Evolutionary conservation across 768 basidiomycete genomes (phyloP).

Genomic region (Fistulinella prunicolor): DNA sequence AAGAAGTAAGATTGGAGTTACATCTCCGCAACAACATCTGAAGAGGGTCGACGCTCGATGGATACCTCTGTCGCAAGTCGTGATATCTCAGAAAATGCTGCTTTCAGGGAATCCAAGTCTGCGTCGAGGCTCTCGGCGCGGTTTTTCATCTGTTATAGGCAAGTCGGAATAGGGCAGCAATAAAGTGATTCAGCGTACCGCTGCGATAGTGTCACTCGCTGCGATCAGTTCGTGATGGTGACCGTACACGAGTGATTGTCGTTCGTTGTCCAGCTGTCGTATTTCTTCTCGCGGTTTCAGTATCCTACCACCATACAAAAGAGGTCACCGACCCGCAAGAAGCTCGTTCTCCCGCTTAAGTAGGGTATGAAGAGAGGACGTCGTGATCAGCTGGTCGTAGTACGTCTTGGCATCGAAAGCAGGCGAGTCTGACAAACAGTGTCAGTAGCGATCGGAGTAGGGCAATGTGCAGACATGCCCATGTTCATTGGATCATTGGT

Average conservation of each 20-base stretch:
- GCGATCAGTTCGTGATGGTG: slow-evolving; percentile 95
- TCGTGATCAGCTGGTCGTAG: slow-evolving; percentile 84
- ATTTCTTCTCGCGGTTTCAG: slow-evolving; percentile 56
- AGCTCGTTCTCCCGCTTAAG: slow-evolving; percentile 81
- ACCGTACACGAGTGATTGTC: slow-evolving; percentile 90
- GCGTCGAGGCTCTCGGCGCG: slow-evolving; percentile 82
- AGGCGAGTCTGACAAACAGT: slow-evolving; percentile 56
- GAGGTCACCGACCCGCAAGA: slow-evolving; percentile 49
- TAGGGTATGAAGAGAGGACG: slow-evolving; percentile 67
- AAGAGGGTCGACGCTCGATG: slow-evolving; percentile 36
- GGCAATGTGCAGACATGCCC: slow-evolving; percentile 40
- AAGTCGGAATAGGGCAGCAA: background rate
- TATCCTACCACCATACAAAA: background rate
- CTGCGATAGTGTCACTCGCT: too few species aligned
- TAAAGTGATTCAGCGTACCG: too few species aligned
- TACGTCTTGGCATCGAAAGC: slow-evolving; percentile 82
- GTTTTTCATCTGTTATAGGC: slow-evolving; percentile 69
- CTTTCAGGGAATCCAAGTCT: slow-evolving; percentile 77
- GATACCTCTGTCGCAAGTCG: slow-evolving; percentile 68
- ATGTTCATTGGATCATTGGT: slow-evolving; percentile 78
- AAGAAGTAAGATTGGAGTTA: background rate
- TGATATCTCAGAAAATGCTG: slow-evolving; percentile 85
- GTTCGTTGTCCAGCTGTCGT: slow-evolving; percentile 79
- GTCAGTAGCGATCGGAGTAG: slow-evolving; percentile 1
- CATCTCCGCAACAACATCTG: background rate